These are phyloP conservation scores for Linderniella brevidens DNA, from an alignment of 257 asterid species.

Conservation along the genomic window DNA sequence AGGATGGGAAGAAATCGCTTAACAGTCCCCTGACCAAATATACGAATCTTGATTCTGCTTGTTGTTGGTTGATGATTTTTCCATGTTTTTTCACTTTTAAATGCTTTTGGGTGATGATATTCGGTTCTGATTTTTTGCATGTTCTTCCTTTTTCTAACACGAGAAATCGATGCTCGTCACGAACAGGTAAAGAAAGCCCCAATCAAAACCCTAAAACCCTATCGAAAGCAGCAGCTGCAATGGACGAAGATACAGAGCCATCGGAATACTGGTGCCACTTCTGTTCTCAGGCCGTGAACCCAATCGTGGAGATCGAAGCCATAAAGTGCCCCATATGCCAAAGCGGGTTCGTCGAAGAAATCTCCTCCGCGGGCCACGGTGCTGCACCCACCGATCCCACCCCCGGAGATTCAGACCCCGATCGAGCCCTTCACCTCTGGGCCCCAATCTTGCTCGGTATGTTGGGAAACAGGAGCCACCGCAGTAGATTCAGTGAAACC, in stretches of 20 bases:
- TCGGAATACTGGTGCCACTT: conserved; percentile 54
- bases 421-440: conserved; percentile 68
- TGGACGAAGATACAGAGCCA: conserved; percentile 38
- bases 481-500: conserved; percentile 26
- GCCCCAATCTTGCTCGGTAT: conserved; percentile 72
- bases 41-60: too few species aligned
- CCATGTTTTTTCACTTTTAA: too few species aligned
- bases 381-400: conserved; percentile 22
- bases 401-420: conserved; percentile 34
- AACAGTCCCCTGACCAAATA: too few species aligned
- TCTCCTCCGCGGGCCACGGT: conserved; percentile 23
- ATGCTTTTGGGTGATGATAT: too few species aligned
- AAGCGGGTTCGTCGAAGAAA: conserved; percentile 63
- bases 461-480: conserved; percentile 37
- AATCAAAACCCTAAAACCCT: too few species aligned
- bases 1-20: too few species aligned
- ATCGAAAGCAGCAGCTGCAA: conserved; percentile 4
- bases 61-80: too few species aligned
- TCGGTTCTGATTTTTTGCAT: too few species aligned
- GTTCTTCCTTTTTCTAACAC: too few species aligned
- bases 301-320: conserved; percentile 32
- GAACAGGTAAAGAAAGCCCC: too few species aligned
- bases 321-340: conserved; percentile 59
- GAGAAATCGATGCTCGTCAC: too few species aligned
- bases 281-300: conserved; percentile 55